A percentile compares a stretch with the other conserved stretches of the same genome.
phyloP scores from a whole-genome alignment of 305 asterid genomes.

The Solanum hybrid region DNA sequence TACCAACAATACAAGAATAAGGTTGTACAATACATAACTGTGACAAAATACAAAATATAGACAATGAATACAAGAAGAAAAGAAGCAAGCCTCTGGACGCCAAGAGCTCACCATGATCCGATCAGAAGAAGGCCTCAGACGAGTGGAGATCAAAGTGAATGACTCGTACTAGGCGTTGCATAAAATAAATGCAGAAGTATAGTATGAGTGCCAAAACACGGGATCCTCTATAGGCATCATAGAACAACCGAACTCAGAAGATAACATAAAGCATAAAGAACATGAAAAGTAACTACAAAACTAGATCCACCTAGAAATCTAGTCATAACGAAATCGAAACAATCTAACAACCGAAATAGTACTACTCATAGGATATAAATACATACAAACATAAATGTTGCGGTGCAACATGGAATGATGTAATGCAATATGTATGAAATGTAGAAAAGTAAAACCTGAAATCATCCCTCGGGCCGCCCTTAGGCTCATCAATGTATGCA shows the following conservation, averaged over 20 bases:
- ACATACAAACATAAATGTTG: neutral
- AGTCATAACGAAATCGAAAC: neutral
- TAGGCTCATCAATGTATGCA: neutral
- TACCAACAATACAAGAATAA: neutral
- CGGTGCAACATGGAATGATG: neutral
- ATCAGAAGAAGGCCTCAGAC: neutral
- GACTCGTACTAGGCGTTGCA: neutral
- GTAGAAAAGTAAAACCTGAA: neutral
- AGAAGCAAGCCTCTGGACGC: neutral
- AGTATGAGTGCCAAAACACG: neutral
- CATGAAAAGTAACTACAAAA: neutral
- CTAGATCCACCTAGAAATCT: neutral
- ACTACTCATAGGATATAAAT: neutral
- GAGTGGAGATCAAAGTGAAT: neutral
- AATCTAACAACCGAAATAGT: neutral
- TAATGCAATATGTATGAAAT: neutral
- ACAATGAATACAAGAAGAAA: neutral
- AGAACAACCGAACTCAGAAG: neutral
- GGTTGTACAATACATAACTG: neutral
- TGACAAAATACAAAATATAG: neutral
- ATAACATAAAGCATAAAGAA: neutral
- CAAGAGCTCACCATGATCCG: neutral
- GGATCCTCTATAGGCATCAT: neutral
- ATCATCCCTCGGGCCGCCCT: neutral
- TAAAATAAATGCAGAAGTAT: neutral